These are phyloP conservation scores for Trapa incisa DNA, from an alignment of 345 rosid genomes.

Conservation along the genomic window DNA sequence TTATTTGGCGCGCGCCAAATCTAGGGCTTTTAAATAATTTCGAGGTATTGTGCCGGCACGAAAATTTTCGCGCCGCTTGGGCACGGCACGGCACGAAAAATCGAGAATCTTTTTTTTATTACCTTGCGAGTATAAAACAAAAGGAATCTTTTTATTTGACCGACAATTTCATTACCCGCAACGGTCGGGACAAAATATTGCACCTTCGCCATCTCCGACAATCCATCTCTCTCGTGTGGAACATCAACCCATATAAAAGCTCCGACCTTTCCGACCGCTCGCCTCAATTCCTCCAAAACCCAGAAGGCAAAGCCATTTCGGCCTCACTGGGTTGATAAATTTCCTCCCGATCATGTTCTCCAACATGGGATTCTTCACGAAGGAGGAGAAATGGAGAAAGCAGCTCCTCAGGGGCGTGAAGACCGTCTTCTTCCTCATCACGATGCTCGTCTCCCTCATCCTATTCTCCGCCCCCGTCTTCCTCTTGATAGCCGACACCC, in stretches of 20 bases:
- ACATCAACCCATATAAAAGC: not conserved
- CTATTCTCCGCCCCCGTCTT: conserved; percentile 75
- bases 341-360: no score
- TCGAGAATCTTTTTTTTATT: no score
- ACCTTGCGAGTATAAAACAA: no score
- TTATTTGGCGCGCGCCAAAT: no score
- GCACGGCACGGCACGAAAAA: no score
- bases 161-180: not conserved
- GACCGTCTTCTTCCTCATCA: conserved; percentile 57
- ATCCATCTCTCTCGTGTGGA: not conserved
- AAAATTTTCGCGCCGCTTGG: no score
- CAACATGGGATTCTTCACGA: conserved; percentile 41
- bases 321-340: not conserved
- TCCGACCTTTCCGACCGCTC: not conserved
- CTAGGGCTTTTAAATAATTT: no score
- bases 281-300: not conserved
- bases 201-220: conserved; percentile 8
- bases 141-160: conserved; percentile 1
- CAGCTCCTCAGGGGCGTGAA: conserved; percentile 42
- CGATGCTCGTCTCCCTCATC: conserved; percentile 66
- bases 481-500: conserved; percentile 61
- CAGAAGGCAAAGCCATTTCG: not conserved
- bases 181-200: conserved; percentile 26
- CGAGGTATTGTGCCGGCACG: no score
- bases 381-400: conserved; percentile 45